These are phyloP conservation scores for Parachaetomium inaequale DNA, from an alignment of 495 filamentous ascomycete species.

Conservation along the genomic window DNA sequence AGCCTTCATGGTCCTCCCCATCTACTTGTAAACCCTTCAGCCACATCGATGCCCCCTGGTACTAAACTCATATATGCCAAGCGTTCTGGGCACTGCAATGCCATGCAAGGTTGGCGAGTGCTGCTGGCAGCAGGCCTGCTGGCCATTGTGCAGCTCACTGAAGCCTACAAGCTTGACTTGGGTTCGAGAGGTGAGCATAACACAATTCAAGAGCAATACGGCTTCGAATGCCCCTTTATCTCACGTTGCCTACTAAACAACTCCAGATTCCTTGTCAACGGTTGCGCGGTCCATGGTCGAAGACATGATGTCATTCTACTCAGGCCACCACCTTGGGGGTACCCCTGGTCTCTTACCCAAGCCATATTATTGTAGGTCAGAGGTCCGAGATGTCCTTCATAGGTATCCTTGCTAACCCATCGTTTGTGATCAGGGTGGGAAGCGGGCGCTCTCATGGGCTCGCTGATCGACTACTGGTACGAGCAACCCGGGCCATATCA, in stretches of 20 bases:
- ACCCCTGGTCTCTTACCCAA: slow-evolving; percentile 40
- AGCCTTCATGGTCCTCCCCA: not conserved
- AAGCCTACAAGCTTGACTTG: slow-evolving; percentile 32
- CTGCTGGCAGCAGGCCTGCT: slow-evolving; percentile 16
- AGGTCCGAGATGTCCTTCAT: not conserved
- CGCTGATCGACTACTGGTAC: slow-evolving; percentile 64
- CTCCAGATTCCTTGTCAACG: slow-evolving; percentile 61
- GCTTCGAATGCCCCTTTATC: too few relatives aligned
- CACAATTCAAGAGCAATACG: not conserved
- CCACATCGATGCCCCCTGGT: not conserved
- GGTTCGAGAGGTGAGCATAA: slow-evolving; percentile 28
- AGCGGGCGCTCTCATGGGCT: slow-evolving; percentile 64
- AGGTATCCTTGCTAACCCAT: not conserved
- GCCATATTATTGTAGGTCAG: slow-evolving; percentile 43
- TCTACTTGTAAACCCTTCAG: too few relatives aligned
- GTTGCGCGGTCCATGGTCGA: slow-evolving; percentile 56
- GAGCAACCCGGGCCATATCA: not conserved
- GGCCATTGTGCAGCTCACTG: slow-evolving; percentile 9
- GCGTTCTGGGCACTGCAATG: not conserved
- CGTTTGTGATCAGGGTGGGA: slow-evolving; percentile 66
- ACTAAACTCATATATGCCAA: not conserved
- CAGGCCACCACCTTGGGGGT: slow-evolving; percentile 59
- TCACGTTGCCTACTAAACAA: not conserved
- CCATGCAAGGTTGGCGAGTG: slow-evolving; percentile 2
- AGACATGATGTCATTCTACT: slow-evolving; percentile 68